Evolutionary conservation across 1,284 basidiomycete genomes (phyloP).

Genomic region (Vanrija pseudolonga): DNA sequence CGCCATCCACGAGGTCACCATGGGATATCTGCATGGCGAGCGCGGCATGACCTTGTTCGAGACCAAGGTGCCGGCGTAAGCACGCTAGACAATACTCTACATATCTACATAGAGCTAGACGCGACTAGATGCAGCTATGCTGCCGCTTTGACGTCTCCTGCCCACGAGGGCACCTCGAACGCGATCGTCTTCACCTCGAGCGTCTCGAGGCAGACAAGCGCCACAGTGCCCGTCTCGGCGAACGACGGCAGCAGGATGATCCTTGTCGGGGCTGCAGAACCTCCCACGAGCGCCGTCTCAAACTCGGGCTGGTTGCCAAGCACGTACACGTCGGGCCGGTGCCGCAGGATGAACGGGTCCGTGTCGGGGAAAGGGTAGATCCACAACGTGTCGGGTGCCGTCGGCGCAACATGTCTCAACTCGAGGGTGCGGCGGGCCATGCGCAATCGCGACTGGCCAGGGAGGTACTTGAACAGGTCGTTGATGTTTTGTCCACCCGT

Average conservation of each 20-base stretch:
- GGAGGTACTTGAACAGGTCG: constrained; percentile 86
- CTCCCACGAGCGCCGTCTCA: constrained; percentile 63
- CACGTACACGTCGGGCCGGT: constrained; percentile 84
- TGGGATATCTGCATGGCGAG: constrained; percentile 39
- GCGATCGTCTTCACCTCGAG: constrained; percentile 53
- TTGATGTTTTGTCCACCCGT: constrained; percentile 90
- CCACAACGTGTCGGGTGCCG: constrained; percentile 95
- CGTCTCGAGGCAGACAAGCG: constrained; percentile 60
- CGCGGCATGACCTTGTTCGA: constrained; percentile 33
- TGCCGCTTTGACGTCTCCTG: constrained; percentile 21
- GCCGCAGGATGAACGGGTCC: constrained; percentile 84
- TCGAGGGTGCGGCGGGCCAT: constrained; percentile 75
- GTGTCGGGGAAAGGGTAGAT: constrained; percentile 86
- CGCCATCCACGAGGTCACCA: constrained; percentile 17
- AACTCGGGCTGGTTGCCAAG: constrained; percentile 89
- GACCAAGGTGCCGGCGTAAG: constrained; percentile 1
- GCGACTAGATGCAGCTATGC: neutral
- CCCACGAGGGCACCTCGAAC: constrained; percentile 47
- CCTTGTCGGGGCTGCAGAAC: constrained; percentile 54
- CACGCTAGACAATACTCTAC: neutral
- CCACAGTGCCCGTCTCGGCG: constrained; percentile 60
- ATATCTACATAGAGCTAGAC: neutral
- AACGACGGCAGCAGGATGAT: constrained; percentile 84
- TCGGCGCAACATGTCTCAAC: constrained; percentile 96
- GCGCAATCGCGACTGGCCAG: constrained; percentile 55